A percentile compares a stretch with the other conserved stretches of the same genome.
Evolutionary conservation across 2,329 filamentous ascomycete species (phyloP).

Genomic region (Fusarium domesticum): DNA sequence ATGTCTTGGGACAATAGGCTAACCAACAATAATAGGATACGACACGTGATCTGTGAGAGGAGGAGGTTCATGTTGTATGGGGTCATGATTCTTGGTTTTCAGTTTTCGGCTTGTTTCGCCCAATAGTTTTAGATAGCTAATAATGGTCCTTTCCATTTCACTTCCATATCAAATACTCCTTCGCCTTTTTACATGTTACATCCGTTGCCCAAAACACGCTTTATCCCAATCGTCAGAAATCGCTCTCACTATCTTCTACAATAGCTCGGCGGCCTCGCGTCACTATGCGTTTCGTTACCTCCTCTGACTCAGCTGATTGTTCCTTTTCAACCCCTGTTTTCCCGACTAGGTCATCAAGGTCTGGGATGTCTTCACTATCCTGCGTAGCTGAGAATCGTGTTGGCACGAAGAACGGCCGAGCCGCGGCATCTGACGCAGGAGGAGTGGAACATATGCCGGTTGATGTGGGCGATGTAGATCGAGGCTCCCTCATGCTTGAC

Average conservation of each 20-base stretch:
- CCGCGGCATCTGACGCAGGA: constrained; percentile 11
- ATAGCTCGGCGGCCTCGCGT: constrained; percentile 29
- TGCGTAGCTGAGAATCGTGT: constrained; percentile 40
- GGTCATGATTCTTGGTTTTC: background rate
- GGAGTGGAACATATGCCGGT: constrained; percentile 18
- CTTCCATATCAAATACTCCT: constrained; percentile 7
- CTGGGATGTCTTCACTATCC: constrained; percentile 40
- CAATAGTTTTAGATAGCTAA: constrained; percentile 7
- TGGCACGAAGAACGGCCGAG: constrained; percentile 39
- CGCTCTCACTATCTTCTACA: constrained; percentile 34
- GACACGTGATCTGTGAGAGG: background rate
- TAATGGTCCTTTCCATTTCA: constrained; percentile 12
- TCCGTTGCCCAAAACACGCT: constrained; percentile 2
- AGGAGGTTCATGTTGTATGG: background rate
- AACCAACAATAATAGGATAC: constrained; percentile 17
- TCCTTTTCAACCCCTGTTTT: constrained; percentile 5
- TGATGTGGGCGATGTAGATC: constrained; percentile 28
- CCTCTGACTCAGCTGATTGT: constrained; percentile 13
- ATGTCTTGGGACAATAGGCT: constrained; percentile 7
- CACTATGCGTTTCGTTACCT: constrained; percentile 18
- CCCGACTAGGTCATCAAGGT: constrained; percentile 32
- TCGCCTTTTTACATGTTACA: constrained; percentile 1
- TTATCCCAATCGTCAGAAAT: constrained; percentile 16
- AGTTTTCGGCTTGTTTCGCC: background rate
- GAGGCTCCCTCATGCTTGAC: constrained; percentile 37